phyloP scores from a whole-genome alignment of 1,139 yeast species.

The Cylindricascospora bacillispora region DNA sequence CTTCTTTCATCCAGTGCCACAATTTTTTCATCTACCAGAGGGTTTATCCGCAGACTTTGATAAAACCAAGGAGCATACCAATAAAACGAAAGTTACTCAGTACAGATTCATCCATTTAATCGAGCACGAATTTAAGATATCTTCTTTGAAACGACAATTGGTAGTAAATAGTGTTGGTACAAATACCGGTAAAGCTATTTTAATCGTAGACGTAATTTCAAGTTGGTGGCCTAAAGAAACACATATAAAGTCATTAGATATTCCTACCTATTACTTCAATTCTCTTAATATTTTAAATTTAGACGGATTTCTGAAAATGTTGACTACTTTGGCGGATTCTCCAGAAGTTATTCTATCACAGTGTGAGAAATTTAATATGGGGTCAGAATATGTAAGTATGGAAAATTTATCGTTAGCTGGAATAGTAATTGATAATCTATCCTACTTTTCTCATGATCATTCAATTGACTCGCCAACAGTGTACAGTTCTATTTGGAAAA shows the following conservation, averaged over 20 bases:
- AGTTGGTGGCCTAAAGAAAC: constrained; percentile 8
- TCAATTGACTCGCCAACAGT: constrained; percentile 4
- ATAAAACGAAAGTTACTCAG: neutral
- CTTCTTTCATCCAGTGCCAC: constrained; percentile 7
- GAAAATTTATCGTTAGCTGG: constrained; percentile 12
- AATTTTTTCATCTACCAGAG: constrained; percentile 5
- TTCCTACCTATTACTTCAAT: neutral
- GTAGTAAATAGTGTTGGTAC: constrained; percentile 3
- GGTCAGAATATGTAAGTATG: too few relatives aligned
- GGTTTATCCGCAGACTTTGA: too few relatives aligned
- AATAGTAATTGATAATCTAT: constrained; percentile 22
- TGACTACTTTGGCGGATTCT: too few relatives aligned
- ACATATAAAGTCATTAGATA: neutral
- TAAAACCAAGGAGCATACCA: constrained; percentile 1
- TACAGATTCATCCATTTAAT: constrained; percentile 14
- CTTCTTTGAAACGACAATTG: constrained; percentile 9
- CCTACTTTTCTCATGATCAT: constrained; percentile 14
- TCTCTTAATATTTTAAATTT: neutral
- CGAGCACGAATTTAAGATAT: constrained; percentile 15
- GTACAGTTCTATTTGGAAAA: constrained; percentile 9
- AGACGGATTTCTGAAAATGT: too few relatives aligned
- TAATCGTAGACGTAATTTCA: constrained; percentile 17
- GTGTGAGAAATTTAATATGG: too few relatives aligned
- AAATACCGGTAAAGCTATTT: constrained; percentile 4
- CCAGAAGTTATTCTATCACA: too few relatives aligned